These are phyloP conservation scores for Leucoagaricus sp. DNA, from an alignment of 1,284 basidiomycete species.

Conservation along the genomic window DNA sequence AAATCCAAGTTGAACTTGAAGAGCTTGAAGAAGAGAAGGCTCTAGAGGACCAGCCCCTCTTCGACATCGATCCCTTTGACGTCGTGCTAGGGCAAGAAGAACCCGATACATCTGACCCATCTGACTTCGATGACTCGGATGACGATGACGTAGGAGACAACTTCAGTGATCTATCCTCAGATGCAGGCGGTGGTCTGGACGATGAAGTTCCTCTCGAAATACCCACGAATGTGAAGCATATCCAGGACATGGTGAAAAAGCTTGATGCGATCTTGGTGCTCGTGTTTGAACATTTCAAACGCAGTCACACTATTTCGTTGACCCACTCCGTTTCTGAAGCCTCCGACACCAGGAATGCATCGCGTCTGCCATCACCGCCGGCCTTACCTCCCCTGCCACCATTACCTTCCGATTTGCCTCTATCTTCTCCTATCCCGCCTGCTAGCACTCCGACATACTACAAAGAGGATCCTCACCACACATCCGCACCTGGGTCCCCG, in stretches of 20 bases:
- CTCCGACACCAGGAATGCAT: conserved; percentile 22
- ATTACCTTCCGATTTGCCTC: conserved; percentile 19
- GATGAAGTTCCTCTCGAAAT: conserved; percentile 48
- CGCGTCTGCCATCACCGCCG: conserved; percentile 28
- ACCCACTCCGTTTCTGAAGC: conserved; percentile 12
- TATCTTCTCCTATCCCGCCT: conserved; percentile 15
- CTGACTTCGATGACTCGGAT: conserved; percentile 52
- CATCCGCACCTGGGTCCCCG: conserved; percentile 18
- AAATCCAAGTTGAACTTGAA: conserved; percentile 95
- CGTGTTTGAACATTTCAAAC: conserved; percentile 81
- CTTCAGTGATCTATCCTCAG: conserved; percentile 69
- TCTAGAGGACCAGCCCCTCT: conserved; percentile 62
- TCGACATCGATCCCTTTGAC: conserved; percentile 85
- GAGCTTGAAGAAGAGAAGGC: conserved; percentile 76
- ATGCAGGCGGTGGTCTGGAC: conserved; percentile 62
- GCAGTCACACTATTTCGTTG: conserved; percentile 37
- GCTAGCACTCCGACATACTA: conserved; percentile 12
- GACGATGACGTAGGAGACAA: conserved; percentile 51
- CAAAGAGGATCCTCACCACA: not conserved
- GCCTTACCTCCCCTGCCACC: conserved; percentile 36
- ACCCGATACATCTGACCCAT: conserved; percentile 31
- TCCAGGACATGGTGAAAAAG: conserved; percentile 88
- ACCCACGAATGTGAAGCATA: conserved; percentile 60
- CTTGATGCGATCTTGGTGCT: conserved; percentile 88
- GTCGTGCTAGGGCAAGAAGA: conserved; percentile 74